Evolutionary conservation across 2,329 filamentous ascomycete genomes (phyloP), one percentile per base, ranked within the genome.

Genomic region (Stachybotrys chlorohalonatus): DNA sequence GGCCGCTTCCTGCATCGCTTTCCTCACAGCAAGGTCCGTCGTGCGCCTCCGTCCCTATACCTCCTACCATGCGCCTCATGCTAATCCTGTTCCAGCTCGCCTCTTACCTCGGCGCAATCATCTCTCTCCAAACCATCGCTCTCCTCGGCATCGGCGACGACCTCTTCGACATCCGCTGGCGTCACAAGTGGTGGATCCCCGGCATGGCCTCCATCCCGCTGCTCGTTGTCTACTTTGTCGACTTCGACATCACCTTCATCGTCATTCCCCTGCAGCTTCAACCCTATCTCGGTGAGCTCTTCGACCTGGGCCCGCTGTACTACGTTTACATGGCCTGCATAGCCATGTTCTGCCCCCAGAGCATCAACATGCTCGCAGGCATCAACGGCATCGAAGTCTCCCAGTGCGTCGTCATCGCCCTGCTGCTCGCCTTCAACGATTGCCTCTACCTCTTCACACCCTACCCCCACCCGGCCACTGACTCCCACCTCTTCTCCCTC

Each of bases 351-450:
- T 95, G 91, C 62, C 92, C 94, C 7, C 97, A 99, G 75, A 91
- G 90, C 71, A 99, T 99, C 81, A 99, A 99, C 77, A 99, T 99
- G 74, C 78, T 99, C n/a, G 94, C 94, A 0, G 94, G 94, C n/a
- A 90, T 99, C 72, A 99, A 99, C 71, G 94, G 94, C 54, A 94
- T 99, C 68, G 94, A 99, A 71, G 94, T 97, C 54, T 85, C 88
- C 11, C 94, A 99, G 73, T 96, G 91, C 56, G 77, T 99, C 58
- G 89, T 96, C 59, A 90, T 99, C 67, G 93, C 92, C 31, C 70
- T 85, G 53, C 81, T 97, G 52, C 83, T 99, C 61, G 82, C 87
- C 56, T 74, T 90, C 68, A 99, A 99, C 74, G 94, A 97, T 70
- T 77, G 81, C 53, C 80, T 97, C 59, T 99, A 97, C 73, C 83